phyloP scores from a whole-genome alignment of 2,329 filamentous ascomycete species.

The Nigrograna mackinnonii region DNA sequence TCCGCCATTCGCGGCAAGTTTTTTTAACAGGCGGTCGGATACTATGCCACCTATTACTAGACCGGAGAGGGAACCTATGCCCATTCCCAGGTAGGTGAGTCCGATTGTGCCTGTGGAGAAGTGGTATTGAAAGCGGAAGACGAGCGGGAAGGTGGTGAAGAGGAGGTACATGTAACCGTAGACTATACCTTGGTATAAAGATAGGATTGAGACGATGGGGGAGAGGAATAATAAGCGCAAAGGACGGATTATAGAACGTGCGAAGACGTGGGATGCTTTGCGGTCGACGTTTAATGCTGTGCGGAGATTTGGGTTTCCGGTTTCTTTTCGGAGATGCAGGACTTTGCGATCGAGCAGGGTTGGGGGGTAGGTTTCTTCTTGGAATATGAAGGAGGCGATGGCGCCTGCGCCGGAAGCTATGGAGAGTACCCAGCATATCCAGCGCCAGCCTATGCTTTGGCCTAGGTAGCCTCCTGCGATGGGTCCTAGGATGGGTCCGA shows the following conservation, averaged over 20 bases:
- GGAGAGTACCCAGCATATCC: slow-evolving; percentile 16
- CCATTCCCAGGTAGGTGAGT: slow-evolving; percentile 19
- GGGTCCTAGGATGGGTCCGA: slow-evolving; percentile 15
- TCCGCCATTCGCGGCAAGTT: slow-evolving; percentile 13
- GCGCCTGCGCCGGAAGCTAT: slow-evolving; percentile 7
- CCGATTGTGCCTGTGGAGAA: slow-evolving; percentile 19
- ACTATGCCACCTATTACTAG: slow-evolving; percentile 10
- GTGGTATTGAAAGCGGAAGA: slow-evolving; percentile 22
- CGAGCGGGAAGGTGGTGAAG: slow-evolving; percentile 27
- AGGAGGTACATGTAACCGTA: slow-evolving; percentile 43
- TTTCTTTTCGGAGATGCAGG: slow-evolving; percentile 11
- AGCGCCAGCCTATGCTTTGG: slow-evolving; percentile 15
- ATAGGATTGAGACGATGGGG: slow-evolving; percentile 20
- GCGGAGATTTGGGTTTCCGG: slow-evolving; percentile 10
- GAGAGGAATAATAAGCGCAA: slow-evolving; percentile 57
- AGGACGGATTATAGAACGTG: slow-evolving; percentile 48
- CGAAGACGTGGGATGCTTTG: slow-evolving; percentile 12
- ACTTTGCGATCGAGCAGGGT: slow-evolving; percentile 56
- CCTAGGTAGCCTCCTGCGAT: slow-evolving; percentile 17
- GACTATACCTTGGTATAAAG: slow-evolving; percentile 12
- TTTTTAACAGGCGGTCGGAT: slow-evolving; percentile 30
- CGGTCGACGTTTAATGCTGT: slow-evolving; percentile 7
- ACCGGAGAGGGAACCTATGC: slow-evolving; percentile 17
- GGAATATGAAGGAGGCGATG: slow-evolving; percentile 7
- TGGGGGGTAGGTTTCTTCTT: slow-evolving; percentile 76